Conservation (phyloP, 306 rosid species). For the Herpetospermum pedunculosum region DNA sequence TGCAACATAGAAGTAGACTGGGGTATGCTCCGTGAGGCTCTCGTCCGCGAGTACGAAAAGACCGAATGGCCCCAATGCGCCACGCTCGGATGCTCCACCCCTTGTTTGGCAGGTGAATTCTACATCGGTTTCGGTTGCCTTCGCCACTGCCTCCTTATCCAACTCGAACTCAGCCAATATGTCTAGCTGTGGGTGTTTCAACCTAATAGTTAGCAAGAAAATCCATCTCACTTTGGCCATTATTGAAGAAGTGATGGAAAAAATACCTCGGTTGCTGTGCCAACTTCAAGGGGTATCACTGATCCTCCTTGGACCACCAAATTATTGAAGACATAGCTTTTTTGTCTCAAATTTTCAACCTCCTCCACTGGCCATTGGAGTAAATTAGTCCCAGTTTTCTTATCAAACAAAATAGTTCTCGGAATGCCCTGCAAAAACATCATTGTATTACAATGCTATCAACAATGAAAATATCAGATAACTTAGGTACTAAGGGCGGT, state of each 20-base stretch:
- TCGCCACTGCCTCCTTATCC: constrained; percentile 46
- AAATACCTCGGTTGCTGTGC: constrained; percentile 64
- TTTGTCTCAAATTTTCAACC: constrained; percentile 53
- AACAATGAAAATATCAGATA: not conserved
- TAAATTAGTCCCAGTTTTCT: constrained; percentile 53
- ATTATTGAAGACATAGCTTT: constrained; percentile 27
- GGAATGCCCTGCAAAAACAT: constrained; percentile 45
- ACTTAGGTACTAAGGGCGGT: not conserved
- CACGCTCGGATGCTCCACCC: constrained; percentile 52
- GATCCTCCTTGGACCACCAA: constrained; percentile 48
- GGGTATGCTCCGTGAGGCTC: constrained; percentile 54
- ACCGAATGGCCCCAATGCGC: constrained; percentile 90
- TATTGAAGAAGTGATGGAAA: not conserved
- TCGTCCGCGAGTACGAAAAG: constrained; percentile 66
- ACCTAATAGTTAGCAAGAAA: not conserved
- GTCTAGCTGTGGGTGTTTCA: constrained; percentile 42
- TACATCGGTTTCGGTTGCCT: constrained; percentile 15
- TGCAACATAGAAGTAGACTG: constrained; percentile 59
- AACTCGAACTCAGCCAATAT: constrained; percentile 71
- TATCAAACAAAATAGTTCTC: constrained; percentile 54
- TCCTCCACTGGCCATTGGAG: constrained; percentile 88
- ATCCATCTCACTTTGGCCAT: not conserved
- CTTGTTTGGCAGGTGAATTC: constrained; percentile 44
- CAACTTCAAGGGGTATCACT: constrained; percentile 41
- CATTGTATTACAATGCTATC: not conserved